Evolutionary conservation across 345 rosid genomes (phyloP).

Genomic region (Cardamine occulta): DNA sequence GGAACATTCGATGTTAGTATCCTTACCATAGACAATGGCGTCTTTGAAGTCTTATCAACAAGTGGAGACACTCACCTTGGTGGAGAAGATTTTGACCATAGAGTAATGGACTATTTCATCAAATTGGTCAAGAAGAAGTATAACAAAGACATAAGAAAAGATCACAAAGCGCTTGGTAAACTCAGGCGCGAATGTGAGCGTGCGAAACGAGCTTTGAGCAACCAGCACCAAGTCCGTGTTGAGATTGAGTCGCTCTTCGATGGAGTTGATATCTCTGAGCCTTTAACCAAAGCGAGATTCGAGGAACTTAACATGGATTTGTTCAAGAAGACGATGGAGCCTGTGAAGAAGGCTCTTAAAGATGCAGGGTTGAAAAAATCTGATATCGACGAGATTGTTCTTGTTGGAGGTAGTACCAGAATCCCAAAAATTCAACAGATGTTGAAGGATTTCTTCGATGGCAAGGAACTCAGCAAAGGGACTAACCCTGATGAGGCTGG

Average conservation of each 20-base stretch:
- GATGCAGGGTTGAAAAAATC: slow-evolving; percentile 53
- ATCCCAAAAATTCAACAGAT: slow-evolving; percentile 60
- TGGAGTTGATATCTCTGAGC: slow-evolving; percentile 64
- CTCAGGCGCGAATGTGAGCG: slow-evolving; percentile 60
- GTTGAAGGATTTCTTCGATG: slow-evolving; percentile 57
- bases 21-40: slow-evolving; percentile 55
- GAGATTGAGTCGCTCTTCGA: slow-evolving; percentile 58
- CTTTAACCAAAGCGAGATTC: slow-evolving; percentile 57
- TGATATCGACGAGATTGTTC: slow-evolving; percentile 58
- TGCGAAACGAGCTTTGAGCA: slow-evolving; percentile 61
- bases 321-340: slow-evolving; percentile 58
- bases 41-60: too few species aligned
- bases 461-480: slow-evolving; percentile 57
- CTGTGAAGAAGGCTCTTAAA: slow-evolving; percentile 53
- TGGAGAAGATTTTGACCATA: too few species aligned
- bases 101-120: slow-evolving; percentile 61
- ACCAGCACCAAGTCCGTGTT: slow-evolving; percentile 54
- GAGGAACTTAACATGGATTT: slow-evolving; percentile 64
- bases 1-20: slow-evolving; percentile 64
- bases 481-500: slow-evolving; percentile 71
- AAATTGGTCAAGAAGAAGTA: slow-evolving; percentile 56
- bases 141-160: slow-evolving; percentile 51
- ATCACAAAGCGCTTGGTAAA: slow-evolving; percentile 56
- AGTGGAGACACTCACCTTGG: too few species aligned
- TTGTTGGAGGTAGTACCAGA: slow-evolving; percentile 69